Percentiles rank a stretch among this genome's conserved stretches.
Conservation (phyloP, 768 basidiomycete species). For the Pleurotus tuber-regium region DNA sequence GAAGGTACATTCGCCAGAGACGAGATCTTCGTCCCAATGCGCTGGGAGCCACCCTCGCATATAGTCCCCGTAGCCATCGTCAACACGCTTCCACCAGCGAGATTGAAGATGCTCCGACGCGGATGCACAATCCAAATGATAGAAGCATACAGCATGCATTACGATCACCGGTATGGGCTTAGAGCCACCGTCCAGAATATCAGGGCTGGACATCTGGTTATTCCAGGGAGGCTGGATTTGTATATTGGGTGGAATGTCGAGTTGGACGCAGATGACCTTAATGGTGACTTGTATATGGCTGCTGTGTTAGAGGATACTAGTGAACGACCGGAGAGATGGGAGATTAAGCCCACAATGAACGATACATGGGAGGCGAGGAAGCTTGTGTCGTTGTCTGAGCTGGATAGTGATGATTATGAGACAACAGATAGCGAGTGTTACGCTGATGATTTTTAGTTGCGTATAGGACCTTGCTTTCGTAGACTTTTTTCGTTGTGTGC, state of each 20-base stretch:
- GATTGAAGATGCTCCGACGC: constrained; percentile 14
- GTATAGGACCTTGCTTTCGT: too few species aligned
- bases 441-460: too few species aligned
- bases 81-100: background rate
- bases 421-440: constrained; percentile 30
- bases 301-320: constrained; percentile 35
- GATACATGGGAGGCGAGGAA: constrained; percentile 31
- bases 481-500: too few species aligned
- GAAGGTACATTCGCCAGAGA: constrained; percentile 22
- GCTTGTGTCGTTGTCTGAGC: constrained; percentile 27
- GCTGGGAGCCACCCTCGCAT: constrained; percentile 55
- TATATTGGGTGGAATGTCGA: constrained; percentile 71
- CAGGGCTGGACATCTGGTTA: constrained; percentile 5
- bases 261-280: constrained; percentile 42
- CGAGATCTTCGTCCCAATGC: constrained; percentile 37
- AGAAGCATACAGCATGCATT: constrained; percentile 50
- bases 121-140: constrained; percentile 56
- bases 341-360: constrained; percentile 20
- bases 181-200: constrained; percentile 31
- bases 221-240: constrained; percentile 31
- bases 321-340: constrained; percentile 31
- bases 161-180: constrained; percentile 54
- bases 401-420: constrained; percentile 28
- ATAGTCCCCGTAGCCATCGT: background rate
- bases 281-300: constrained; percentile 43